Evolutionary conservation across 176 grass and related monocot genomes (phyloP), one percentile per base, ranked within the genome.

Genomic region (Raddia distichophylla): DNA sequence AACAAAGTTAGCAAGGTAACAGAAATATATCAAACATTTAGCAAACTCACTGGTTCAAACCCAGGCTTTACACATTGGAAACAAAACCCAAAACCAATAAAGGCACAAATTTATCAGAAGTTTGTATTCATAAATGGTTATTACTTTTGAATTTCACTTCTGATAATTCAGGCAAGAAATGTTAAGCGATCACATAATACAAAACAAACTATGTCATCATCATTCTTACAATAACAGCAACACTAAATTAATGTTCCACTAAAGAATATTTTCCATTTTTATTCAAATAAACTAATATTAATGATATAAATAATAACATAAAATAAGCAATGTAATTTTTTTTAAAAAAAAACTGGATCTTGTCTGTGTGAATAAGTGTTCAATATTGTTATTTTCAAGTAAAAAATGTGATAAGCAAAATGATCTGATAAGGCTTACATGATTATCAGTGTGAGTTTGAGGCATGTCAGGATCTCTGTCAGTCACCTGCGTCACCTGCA

Each of bases 401-500:
- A 13, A 19, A 87, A 32, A 71, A 64, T 19, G 44, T 7, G 48
- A 64, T 46, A 64, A 80, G 27, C 20, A 49, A 79, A 74, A 15
- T 52, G 16, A 54, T 83, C 22, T 10, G 44, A 34, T 77, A 83
- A 6, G 55, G 85, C 90, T 86, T 86, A 92, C 84, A 61, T 82
- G 45, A 73, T 79, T 87, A 20, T 91, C 67, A 49, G 49, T 79
- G 69, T 32, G 59, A 49, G 49, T 79, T 69, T 32, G 59, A 12
- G 74, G 83, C 78, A 68, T 77, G 6, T 34, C 75, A 58, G 80
- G n/a, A 83, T 86, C 58, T 72, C 48, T 89, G 9, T 81, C 80
- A 65, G 78, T 67, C 63, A 71, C 15, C 49, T 43, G 63, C 83
- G 93, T 94, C 54, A 91, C 84, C 74, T 94, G 90, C 50, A 89